These are phyloP conservation scores for Chimonanthus salicifolius DNA, from an alignment of 164 flowering plant genomes.

Conservation along the genomic window DNA sequence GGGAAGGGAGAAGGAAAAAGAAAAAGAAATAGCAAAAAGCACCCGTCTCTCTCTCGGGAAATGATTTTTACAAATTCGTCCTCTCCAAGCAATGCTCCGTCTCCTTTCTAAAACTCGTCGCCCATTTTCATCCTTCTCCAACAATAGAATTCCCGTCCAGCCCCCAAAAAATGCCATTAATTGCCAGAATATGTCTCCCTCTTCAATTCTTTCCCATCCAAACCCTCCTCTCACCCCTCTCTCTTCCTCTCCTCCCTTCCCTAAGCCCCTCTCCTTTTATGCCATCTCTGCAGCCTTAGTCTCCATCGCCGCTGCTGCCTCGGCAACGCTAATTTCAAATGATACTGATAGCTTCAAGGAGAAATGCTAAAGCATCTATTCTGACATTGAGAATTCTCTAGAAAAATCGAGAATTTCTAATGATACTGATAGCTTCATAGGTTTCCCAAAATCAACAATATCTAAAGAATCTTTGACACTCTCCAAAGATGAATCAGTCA, in stretches of 20 bases:
- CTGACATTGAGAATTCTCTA: slow-evolving; percentile 31
- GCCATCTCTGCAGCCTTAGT: slow-evolving; percentile 47
- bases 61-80: background rate
- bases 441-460: too few species aligned
- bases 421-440: too few species aligned
- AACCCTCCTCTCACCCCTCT: slow-evolving; percentile 9
- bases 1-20: background rate
- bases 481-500: too few species aligned
- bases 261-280: slow-evolving; percentile 17
- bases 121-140: slow-evolving; percentile 4
- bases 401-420: slow-evolving; percentile 32
- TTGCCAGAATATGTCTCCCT: slow-evolving; percentile 20
- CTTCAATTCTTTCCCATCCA: slow-evolving; percentile 19
- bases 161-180: slow-evolving; percentile 5
- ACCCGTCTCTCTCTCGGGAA: too few species aligned
- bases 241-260: slow-evolving; percentile 17
- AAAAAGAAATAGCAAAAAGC: background rate
- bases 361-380: slow-evolving; percentile 16
- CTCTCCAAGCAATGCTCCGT: background rate
- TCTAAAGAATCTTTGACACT: too few species aligned
- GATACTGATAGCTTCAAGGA: slow-evolving; percentile 1
- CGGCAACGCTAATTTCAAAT: slow-evolving; percentile 12
- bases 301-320: slow-evolving; percentile 28
- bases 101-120: background rate
- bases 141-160: slow-evolving; percentile 11